Evolutionary conservation across 768 basidiomycete genomes (phyloP), one percentile per base, ranked within the genome.

Genomic region (Roridomyces roridus): DNA sequence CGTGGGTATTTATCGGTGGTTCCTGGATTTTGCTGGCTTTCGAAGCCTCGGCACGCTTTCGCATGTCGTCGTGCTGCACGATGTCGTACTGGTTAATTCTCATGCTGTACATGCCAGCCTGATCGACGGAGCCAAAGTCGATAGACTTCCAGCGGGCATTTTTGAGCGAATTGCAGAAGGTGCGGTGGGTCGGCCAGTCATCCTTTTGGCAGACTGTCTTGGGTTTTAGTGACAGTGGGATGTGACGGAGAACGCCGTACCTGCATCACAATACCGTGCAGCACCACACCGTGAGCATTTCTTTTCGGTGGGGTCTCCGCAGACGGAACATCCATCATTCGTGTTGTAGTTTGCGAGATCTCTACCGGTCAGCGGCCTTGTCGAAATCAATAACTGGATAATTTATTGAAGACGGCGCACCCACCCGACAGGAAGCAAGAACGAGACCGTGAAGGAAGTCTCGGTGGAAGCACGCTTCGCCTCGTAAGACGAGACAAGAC

Each of bases 351-450:
- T 58, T 1, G 52, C 61, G 21, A 58, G 28, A 1, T 62, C 61
- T 21, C 39, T 36, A 6, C 44, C 49, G 11, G 43, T 37, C 26
- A 62, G 24, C 17, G 60, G 60, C 36, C 57, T 57, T 35, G 14
- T 31, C 29, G 15, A 15, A 29, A 28, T 18, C 46, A 31, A 14
- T n/a, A 28, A 3, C n/a, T 4, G 10, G 12, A 20, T 20, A 9
- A 18, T 21, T 14, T 11, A 21, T 37, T 37, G 14, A 7, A 36
- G 9, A 20, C 4, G 21, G 40, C 24, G 18, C 24, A 57, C 60
- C 48, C 21, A 62, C 61, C 61, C 61, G 18, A 62, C 44, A 18
- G 61, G 61, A 37, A 62, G 39, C n/a, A 62, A 40, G 34, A 62
- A 62, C 18, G 56, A 58, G 5, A 62, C 39, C 14, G 21, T 31